Evolutionary conservation across 192 early-diverging fungal genomes (phyloP).

Genomic region (Dissophora globulifera): DNA sequence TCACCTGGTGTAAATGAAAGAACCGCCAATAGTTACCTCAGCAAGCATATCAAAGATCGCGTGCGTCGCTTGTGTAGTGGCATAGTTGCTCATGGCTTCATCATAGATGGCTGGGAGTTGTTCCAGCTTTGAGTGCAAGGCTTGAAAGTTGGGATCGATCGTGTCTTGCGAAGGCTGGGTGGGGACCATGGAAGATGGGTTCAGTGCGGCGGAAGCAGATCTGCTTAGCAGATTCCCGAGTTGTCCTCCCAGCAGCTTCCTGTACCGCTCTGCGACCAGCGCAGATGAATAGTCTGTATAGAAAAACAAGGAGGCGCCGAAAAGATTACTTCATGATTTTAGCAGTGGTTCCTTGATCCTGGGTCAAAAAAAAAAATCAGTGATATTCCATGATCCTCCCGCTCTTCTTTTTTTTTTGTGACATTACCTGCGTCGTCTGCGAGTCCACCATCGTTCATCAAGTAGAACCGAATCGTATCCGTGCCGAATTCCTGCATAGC

Average conservation of each 20-base stretch:
- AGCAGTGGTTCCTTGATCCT: too few relatives aligned
- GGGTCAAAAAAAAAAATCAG: too few relatives aligned
- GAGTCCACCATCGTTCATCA: slow-evolving; percentile 92
- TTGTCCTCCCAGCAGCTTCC: slow-evolving; percentile 82
- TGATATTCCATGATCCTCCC: too few relatives aligned
- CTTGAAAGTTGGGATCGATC: slow-evolving; percentile 34
- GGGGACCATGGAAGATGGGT: slow-evolving; percentile 61
- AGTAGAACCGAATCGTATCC: slow-evolving; percentile 89
- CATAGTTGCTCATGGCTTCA: slow-evolving; percentile 49
- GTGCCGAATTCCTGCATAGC: slow-evolving; percentile 80
- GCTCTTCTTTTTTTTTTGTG: neutral
- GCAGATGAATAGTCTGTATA: slow-evolving; percentile 79
- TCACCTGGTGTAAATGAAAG: neutral
- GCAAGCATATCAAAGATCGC: slow-evolving; percentile 72
- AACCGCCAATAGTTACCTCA: slow-evolving; percentile 43
- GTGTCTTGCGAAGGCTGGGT: slow-evolving; percentile 1
- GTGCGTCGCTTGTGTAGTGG: slow-evolving; percentile 25
- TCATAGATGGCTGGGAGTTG: slow-evolving; percentile 44
- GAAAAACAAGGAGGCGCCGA: too few relatives aligned
- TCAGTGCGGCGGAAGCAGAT: slow-evolving; percentile 66
- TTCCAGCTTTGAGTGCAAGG: slow-evolving; percentile 42
- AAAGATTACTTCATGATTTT: too few relatives aligned
- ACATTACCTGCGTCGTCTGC: slow-evolving; percentile 79
- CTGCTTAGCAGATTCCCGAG: slow-evolving; percentile 86
- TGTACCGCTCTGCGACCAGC: slow-evolving; percentile 74